Percentiles rank a stretch among this genome's conserved stretches.
Conservation (phyloP, 2,329 filamentous ascomycete species). For the Thielaviopsis ethacetica region DNA sequence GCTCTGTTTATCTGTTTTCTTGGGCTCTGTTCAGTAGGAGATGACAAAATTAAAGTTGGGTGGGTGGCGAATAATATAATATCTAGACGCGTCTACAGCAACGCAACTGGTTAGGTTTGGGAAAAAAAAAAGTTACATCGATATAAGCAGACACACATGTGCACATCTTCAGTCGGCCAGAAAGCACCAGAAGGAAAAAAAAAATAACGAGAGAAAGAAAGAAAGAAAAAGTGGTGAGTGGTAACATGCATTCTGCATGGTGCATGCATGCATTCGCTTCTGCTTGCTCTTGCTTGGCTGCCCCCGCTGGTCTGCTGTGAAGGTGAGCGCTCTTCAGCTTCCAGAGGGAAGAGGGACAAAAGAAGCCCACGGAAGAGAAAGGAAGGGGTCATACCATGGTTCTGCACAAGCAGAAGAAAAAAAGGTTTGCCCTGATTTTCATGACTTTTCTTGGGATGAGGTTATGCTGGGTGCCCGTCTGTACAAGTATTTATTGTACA, state of each 20-base stretch:
- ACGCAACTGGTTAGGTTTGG: not conserved
- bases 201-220: not conserved
- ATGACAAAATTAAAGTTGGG: too few species aligned
- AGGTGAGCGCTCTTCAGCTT: too few species aligned
- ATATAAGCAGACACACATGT: not conserved
- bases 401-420: not conserved
- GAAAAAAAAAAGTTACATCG: not conserved
- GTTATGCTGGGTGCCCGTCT: too few species aligned
- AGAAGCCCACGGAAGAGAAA: not conserved
- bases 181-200: too few species aligned
- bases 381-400: not conserved
- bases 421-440: not conserved
- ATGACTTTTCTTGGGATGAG: not conserved
- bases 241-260: not conserved
- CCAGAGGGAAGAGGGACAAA: not conserved
- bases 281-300: not conserved
- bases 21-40: too few species aligned
- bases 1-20: too few species aligned
- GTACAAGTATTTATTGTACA: too few species aligned
- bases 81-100: too few species aligned
- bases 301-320: too few species aligned
- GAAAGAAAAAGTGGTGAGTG: not conserved
- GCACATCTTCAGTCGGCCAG: not conserved
- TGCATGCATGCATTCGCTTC: not conserved
- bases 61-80: too few species aligned